These are phyloP conservation scores for Melaleuca quinquenervia DNA, from an alignment of 345 rosid species.

Conservation along the genomic window DNA sequence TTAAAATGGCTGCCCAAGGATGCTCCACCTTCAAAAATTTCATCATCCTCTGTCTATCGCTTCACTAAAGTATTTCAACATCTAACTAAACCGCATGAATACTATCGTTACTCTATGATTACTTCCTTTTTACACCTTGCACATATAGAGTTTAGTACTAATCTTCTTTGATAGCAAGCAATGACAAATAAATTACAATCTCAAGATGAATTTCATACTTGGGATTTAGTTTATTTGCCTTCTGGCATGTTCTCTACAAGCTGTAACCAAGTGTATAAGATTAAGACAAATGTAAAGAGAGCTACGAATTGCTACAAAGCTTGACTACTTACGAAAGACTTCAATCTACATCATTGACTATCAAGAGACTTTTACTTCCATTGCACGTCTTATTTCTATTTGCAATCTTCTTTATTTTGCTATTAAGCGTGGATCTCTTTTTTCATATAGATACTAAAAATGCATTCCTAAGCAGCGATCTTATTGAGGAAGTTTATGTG, in stretches of 20 bases:
- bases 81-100: neutral
- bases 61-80: neutral
- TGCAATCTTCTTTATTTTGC: neutral
- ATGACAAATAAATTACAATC: neutral
- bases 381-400: neutral
- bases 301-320: neutral
- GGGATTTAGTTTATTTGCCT: neutral
- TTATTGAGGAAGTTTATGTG: neutral
- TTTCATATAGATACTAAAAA: neutral
- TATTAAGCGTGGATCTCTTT: neutral
- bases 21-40: neutral
- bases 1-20: neutral
- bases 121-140: neutral
- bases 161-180: neutral
- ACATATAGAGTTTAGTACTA: neutral
- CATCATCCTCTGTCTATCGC: neutral
- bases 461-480: neutral
- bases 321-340: neutral
- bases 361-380: neutral
- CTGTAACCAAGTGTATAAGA: neutral
- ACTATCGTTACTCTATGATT: neutral
- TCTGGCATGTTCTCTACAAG: rapidly evolving
- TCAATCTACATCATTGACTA: neutral
- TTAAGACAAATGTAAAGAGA: neutral
- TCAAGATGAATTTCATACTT: neutral